A percentile compares a stretch with the other conserved stretches of the same genome.
phyloP scores from a whole-genome alignment of 495 filamentous ascomycete genomes.

The Penicillium coprophilum region DNA sequence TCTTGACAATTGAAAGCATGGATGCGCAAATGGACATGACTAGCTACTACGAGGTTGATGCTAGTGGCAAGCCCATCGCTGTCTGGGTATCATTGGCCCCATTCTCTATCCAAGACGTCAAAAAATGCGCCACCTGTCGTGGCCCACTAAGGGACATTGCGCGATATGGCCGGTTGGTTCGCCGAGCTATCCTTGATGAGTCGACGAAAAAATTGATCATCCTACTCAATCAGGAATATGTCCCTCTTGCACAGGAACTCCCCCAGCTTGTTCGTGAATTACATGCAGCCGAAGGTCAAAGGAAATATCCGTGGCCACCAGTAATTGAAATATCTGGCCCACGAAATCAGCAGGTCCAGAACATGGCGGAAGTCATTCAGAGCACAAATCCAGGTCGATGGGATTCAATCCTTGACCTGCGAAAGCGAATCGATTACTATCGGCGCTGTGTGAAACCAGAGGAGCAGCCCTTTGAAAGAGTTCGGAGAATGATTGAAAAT shows the following conservation, averaged over 20 bases:
- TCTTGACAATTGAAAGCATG: conserved; percentile 60
- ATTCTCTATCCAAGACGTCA: conserved; percentile 54
- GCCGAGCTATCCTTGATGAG: conserved; percentile 64
- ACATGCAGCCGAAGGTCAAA: conserved; percentile 9
- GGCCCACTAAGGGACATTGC: conserved; percentile 60
- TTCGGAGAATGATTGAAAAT: conserved; percentile 53
- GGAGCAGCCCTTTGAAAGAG: conserved; percentile 62
- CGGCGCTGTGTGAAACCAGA: conserved; percentile 42
- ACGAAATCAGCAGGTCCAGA: conserved; percentile 7
- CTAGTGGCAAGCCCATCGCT: conserved; percentile 41
- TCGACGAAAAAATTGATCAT: conserved; percentile 65
- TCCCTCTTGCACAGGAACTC: conserved; percentile 48
- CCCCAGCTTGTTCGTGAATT: conserved; percentile 23
- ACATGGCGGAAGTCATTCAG: conserved; percentile 7
- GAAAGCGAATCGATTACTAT: conserved; percentile 44
- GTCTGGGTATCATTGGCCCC: conserved; percentile 45
- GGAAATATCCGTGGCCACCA: not conserved
- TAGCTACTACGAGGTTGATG: conserved; percentile 52
- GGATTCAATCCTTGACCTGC: conserved; percentile 37
- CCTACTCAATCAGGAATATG: conserved; percentile 48
- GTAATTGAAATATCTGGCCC: conserved; percentile 4
- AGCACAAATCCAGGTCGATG: conserved; percentile 32
- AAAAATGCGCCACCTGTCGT: conserved; percentile 63
- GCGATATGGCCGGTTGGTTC: conserved; percentile 66
- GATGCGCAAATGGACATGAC: conserved; percentile 65